Percentiles rank a stretch among this genome's conserved stretches.
Evolutionary conservation across 352 stramenopile species (phyloP).

Genomic region (Phytophthora syringae): DNA sequence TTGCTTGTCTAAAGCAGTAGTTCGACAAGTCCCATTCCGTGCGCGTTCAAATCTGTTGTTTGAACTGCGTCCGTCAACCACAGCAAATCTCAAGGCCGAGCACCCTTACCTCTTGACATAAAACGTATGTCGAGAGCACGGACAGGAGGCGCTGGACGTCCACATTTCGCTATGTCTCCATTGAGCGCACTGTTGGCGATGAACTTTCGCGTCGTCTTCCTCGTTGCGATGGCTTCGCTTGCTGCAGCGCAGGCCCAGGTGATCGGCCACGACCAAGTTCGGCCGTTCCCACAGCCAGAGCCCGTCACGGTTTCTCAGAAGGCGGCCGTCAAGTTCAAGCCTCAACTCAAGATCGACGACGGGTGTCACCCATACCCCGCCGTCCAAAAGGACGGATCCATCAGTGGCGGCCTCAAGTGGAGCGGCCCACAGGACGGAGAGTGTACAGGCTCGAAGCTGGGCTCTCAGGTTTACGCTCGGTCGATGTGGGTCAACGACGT

Average conservation of each 20-base stretch:
- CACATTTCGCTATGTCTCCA: conserved; percentile 17
- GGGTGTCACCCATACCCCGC: conserved; percentile 33
- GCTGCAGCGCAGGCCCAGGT: conserved; percentile 18
- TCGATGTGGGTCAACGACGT: conserved; percentile 30
- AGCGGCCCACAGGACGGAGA: conserved; percentile 29
- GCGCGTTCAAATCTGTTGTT: too few species aligned
- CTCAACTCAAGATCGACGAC: conserved; percentile 32
- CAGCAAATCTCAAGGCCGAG: conserved; percentile 26
- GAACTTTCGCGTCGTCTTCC: conserved; percentile 13
- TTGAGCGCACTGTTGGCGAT: conserved; percentile 11
- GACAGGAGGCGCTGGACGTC: not conserved
- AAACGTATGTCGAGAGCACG: conserved; percentile 8
- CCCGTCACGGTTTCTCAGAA: conserved; percentile 24
- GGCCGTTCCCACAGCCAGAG: conserved; percentile 28
- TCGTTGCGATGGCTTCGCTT: conserved; percentile 16
- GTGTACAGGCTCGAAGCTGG: conserved; percentile 31
- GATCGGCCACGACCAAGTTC: conserved; percentile 29
- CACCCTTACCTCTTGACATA: conserved; percentile 23
- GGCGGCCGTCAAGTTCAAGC: conserved; percentile 37
- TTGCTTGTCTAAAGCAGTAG: too few species aligned
- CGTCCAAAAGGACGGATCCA: conserved; percentile 30
- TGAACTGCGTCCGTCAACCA: not conserved
- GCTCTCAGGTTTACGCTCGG: conserved; percentile 34
- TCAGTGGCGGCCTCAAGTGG: conserved; percentile 34
- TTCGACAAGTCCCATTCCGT: too few species aligned